These are phyloP conservation scores for Penicillium sp. DNA, from an alignment of 2,329 filamentous ascomycete species.

Conservation along the genomic window DNA sequence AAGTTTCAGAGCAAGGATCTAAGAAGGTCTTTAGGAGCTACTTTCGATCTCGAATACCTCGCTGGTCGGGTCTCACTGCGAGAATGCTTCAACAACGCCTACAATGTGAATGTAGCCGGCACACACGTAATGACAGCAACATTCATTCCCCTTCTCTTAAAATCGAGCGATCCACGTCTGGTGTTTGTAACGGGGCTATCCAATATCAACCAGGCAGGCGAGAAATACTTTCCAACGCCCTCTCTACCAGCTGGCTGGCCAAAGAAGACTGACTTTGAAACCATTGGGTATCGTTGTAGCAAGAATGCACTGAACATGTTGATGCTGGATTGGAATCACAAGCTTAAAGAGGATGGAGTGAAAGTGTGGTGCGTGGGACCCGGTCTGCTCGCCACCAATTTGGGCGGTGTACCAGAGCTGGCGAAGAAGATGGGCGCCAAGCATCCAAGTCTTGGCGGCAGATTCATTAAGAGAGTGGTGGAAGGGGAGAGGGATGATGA, in stretches of 20 bases:
- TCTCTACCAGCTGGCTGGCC: slow-evolving; percentile 14
- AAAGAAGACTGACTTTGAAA: slow-evolving; percentile 12
- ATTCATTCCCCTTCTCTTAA: slow-evolving; percentile 54
- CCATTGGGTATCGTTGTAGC: slow-evolving; percentile 23
- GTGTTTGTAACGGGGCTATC: slow-evolving; percentile 18
- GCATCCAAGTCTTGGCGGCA: slow-evolving; percentile 11
- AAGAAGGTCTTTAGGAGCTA: slow-evolving; percentile 3
- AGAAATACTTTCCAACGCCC: slow-evolving; percentile 11
- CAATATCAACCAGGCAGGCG: slow-evolving; percentile 4
- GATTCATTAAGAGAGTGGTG: slow-evolving; percentile 6
- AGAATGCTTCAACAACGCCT: slow-evolving; percentile 47
- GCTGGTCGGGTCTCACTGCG: slow-evolving; percentile 25
- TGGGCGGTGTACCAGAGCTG: slow-evolving; percentile 5
- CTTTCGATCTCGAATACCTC: slow-evolving; percentile 12
- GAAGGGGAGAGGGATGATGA: slow-evolving; percentile 10
- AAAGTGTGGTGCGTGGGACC: slow-evolving; percentile 50
- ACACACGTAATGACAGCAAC: slow-evolving; percentile 46
- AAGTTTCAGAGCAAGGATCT: background rate
- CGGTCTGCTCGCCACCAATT: slow-evolving; percentile 46
- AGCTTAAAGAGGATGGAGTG: slow-evolving; percentile 42
- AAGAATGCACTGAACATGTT: slow-evolving; percentile 52
- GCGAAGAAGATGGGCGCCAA: slow-evolving; percentile 10
- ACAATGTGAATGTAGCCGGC: slow-evolving; percentile 52
- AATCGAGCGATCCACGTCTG: slow-evolving; percentile 46
- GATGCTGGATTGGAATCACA: slow-evolving; percentile 48